phyloP scores from a whole-genome alignment of 164 flowering plant species.

The Annona squamosa region DNA sequence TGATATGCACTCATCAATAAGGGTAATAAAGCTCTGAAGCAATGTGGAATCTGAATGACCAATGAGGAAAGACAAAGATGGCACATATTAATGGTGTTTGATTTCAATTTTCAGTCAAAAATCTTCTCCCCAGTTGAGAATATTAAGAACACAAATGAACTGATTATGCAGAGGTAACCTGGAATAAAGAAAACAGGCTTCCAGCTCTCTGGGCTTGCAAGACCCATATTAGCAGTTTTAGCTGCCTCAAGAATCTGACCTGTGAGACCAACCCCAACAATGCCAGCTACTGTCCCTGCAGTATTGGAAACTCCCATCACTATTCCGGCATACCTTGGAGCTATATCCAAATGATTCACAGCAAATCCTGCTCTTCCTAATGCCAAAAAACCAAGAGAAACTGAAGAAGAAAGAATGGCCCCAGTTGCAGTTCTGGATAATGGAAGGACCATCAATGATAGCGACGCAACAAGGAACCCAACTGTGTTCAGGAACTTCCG shows the following conservation, averaged over 20 bases:
- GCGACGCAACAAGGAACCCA: conserved; percentile 70
- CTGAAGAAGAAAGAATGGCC: conserved; percentile 72
- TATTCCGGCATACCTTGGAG: conserved; percentile 88
- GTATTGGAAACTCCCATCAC: conserved; percentile 96
- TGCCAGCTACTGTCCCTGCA: conserved; percentile 85
- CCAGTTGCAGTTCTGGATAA: conserved; percentile 57
- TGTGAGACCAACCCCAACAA: conserved; percentile 77
- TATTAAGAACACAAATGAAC: conserved; percentile 64
- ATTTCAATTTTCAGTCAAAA: conserved; percentile 42
- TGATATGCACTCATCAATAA: neutral
- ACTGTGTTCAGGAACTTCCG: conserved; percentile 70
- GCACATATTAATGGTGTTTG: neutral
- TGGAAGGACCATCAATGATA: conserved; percentile 71
- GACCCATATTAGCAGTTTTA: conserved; percentile 42
- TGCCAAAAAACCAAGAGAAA: conserved; percentile 86
- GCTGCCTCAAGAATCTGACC: conserved; percentile 81
- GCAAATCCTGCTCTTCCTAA: conserved; percentile 95
- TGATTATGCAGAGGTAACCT: conserved; percentile 66
- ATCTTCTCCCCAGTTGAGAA: conserved; percentile 81
- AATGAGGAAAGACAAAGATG: neutral
- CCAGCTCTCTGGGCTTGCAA: conserved; percentile 80
- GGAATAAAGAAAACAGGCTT: conserved; percentile 64
- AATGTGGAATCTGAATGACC: neutral
- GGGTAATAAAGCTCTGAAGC: neutral
- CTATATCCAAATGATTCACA: conserved; percentile 89